Percentiles rank a stretch among this genome's conserved stretches.
Evolutionary conservation across 2,329 filamentous ascomycete species (phyloP).

Genomic region (Sarocladiaceae sp.): DNA sequence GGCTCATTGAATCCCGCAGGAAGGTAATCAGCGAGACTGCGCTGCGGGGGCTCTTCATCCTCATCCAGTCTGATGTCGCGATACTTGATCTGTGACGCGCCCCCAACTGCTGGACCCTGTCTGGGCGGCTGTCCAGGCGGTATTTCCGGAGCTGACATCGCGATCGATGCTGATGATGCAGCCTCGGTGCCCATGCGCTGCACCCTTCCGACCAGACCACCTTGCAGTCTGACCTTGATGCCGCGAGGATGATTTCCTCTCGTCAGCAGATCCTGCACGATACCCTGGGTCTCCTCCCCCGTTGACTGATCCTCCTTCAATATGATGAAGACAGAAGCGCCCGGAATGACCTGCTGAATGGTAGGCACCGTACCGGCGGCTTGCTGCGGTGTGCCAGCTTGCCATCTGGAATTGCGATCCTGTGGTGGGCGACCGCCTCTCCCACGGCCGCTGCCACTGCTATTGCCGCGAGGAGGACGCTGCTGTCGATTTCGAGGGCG

Average conservation of each 20-base stretch:
- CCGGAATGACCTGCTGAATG: constrained; percentile 50
- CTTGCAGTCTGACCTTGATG: constrained; percentile 70
- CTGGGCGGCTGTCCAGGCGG: too few relatives aligned
- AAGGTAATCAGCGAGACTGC: constrained; percentile 42
- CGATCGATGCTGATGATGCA: constrained; percentile 10
- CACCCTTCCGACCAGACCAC: constrained; percentile 70
- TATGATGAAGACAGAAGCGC: constrained; percentile 65
- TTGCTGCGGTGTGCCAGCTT: constrained; percentile 29
- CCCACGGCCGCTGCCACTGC: constrained; percentile 14
- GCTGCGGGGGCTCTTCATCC: constrained; percentile 33
- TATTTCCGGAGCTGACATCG: constrained; percentile 11
- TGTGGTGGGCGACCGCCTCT: constrained; percentile 4
- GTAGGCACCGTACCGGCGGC: constrained; percentile 38
- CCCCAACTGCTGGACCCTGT: constrained; percentile 20
- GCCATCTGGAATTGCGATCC: constrained; percentile 12
- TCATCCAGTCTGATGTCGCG: constrained; percentile 29
- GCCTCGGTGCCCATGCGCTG: constrained; percentile 49
- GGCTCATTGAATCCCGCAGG: constrained; percentile 34
- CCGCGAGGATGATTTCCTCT: constrained; percentile 71
- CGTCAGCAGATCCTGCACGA: constrained; percentile 65
- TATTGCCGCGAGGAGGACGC: constrained; percentile 7
- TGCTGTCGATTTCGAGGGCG: constrained; percentile 14
- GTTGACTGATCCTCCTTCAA: constrained; percentile 74
- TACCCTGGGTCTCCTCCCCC: constrained; percentile 64
- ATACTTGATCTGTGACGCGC: constrained; percentile 17